Conservation (phyloP, 2,329 filamentous ascomycete species). For the Bisporella sp. region DNA sequence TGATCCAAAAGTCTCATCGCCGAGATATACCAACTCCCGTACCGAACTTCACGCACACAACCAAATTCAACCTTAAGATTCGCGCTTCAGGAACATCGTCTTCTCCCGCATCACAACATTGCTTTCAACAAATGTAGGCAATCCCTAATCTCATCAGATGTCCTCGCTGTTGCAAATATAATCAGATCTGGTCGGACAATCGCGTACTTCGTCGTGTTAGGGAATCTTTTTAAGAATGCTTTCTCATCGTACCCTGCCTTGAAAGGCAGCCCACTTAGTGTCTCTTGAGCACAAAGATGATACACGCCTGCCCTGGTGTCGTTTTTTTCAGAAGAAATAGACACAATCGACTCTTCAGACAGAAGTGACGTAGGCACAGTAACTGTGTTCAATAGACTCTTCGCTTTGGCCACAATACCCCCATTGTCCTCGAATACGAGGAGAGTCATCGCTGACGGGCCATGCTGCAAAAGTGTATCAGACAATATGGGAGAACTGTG, state of each 20-base stretch:
- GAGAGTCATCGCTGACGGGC: not conserved
- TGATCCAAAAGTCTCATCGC: too few species aligned
- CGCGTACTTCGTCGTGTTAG: not conserved
- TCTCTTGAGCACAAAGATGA: too few species aligned
- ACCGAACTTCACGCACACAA: too few species aligned
- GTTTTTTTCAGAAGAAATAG: too few species aligned
- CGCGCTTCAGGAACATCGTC: too few species aligned
- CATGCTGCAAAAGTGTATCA: not conserved
- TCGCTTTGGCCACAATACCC: not conserved
- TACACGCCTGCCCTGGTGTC: too few species aligned
- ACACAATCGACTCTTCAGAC: too few species aligned
- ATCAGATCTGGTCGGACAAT: conserved; percentile 4
- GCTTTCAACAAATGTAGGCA: not conserved
- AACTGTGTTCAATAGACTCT: too few species aligned
- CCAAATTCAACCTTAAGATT: too few species aligned
- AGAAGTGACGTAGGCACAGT: too few species aligned
- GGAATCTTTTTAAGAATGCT: not conserved
- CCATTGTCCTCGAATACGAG: not conserved
- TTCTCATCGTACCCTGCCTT: not conserved
- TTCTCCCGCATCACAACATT: not conserved
- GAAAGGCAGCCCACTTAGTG: too few species aligned
- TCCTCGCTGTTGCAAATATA: not conserved
- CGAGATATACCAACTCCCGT: too few species aligned
- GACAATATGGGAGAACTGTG: not conserved
- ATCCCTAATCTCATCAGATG: not conserved